Evolutionary conservation across 75 land plant species (phyloP).

Genomic region (Cunninghamia lanceolata): DNA sequence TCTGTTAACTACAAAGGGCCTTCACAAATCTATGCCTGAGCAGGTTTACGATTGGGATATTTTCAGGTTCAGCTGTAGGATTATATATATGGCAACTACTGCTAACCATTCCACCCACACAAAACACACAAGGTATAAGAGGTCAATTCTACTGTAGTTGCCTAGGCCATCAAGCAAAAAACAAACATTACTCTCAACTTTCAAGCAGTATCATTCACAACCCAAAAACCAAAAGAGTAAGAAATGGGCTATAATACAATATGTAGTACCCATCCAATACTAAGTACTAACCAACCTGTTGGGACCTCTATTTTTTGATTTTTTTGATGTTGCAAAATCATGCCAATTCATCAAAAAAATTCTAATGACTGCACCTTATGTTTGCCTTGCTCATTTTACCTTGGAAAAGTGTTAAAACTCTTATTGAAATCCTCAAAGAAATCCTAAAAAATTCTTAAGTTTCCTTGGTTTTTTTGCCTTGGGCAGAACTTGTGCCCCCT

Average conservation of each 20-base stretch:
- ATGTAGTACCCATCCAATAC: background rate
- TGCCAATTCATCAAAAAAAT: no score
- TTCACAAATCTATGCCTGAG: background rate
- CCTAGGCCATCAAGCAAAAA: background rate
- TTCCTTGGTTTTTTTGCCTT: no score
- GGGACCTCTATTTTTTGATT: no score
- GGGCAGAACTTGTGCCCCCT: no score
- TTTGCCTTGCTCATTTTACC: no score
- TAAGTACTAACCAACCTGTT: no score
- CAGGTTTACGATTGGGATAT: background rate
- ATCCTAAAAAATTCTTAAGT: no score
- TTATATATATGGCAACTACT: background rate
- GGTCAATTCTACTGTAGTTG: background rate
- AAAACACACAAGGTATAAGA: background rate
- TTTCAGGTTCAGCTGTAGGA: background rate
- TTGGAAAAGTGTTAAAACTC: no score
- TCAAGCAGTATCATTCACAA: background rate
- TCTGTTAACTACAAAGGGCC: background rate
- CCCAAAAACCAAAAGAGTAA: background rate
- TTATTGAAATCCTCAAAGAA: no score
- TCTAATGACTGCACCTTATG: no score
- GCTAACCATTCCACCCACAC: background rate
- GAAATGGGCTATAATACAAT: no score
- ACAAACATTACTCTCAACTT: background rate
- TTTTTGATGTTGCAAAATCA: no score